Conservation (phyloP, 2,329 filamentous ascomycete species). For the Hymenoscyphus occultus region DNA sequence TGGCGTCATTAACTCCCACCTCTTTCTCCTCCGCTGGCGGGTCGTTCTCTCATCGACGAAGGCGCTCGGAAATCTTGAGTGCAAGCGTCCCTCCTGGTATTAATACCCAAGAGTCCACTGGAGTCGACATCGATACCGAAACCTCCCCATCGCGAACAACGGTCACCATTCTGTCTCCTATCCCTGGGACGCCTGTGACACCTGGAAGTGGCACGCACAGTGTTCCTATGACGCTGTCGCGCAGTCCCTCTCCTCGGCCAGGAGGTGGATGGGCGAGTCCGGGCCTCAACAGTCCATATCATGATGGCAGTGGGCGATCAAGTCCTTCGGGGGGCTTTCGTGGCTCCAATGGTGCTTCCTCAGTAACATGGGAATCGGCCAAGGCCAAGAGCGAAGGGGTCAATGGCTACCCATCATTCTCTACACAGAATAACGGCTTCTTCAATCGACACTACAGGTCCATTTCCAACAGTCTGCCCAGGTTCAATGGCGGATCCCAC, state of each 20-base stretch:
- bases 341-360: slow-evolving; percentile 52
- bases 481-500: slow-evolving; percentile 56
- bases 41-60: slow-evolving; percentile 33
- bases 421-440: slow-evolving; percentile 80
- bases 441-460: slow-evolving; percentile 80
- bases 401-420: slow-evolving; percentile 74
- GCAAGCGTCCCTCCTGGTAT: slow-evolving; percentile 26
- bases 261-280: slow-evolving; percentile 88
- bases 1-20: slow-evolving; percentile 50
- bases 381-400: slow-evolving; percentile 73
- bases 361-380: slow-evolving; percentile 77
- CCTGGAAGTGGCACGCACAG: slow-evolving; percentile 48
- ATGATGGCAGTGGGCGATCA: slow-evolving; percentile 58
- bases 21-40: slow-evolving; percentile 45
- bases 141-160: slow-evolving; percentile 19
- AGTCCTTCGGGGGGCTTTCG: slow-evolving; percentile 55
- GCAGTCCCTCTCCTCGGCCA: slow-evolving; percentile 80
- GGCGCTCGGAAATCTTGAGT: slow-evolving; percentile 37
- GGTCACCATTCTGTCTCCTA: slow-evolving; percentile 30
- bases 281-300: slow-evolving; percentile 64
- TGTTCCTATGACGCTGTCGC: slow-evolving; percentile 74
- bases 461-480: slow-evolving; percentile 75
- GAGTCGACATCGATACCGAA: slow-evolving; percentile 18
- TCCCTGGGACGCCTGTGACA: slow-evolving; percentile 45
- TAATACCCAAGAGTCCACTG: slow-evolving; percentile 25